Evolutionary conservation across 805 yeast species (phyloP).

Genomic region (Cyberlindnera xylosilytica): DNA sequence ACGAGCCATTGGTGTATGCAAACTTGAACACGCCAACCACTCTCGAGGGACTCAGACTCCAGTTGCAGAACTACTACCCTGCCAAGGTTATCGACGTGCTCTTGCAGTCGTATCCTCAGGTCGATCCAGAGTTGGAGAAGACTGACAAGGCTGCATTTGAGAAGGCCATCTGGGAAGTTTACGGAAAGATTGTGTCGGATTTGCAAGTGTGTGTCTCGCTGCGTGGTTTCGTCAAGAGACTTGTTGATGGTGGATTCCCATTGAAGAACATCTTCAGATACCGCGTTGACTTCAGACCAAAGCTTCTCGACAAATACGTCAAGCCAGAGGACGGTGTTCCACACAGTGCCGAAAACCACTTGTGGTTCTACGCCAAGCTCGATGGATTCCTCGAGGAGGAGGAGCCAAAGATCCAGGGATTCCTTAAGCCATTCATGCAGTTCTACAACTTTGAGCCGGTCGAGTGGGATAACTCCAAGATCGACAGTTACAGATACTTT

Average conservation of each 20-base stretch:
- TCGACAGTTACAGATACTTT: slow-evolving; percentile 30
- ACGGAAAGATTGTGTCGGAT: slow-evolving; percentile 37
- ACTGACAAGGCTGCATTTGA: slow-evolving; percentile 18
- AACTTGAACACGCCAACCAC: slow-evolving; percentile 33
- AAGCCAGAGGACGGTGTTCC: slow-evolving; percentile 15
- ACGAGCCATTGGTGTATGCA: slow-evolving; percentile 32
- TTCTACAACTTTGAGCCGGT: slow-evolving; percentile 28
- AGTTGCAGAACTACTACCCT: slow-evolving; percentile 29
- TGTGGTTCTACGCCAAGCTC: slow-evolving; percentile 18
- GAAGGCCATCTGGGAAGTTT: slow-evolving; percentile 23
- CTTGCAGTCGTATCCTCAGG: slow-evolving; percentile 24
- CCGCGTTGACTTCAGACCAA: slow-evolving; percentile 30
- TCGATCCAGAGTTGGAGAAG: slow-evolving; percentile 14
- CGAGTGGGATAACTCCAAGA: slow-evolving; percentile 16
- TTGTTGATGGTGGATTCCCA: slow-evolving; percentile 26
- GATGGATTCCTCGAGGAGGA: slow-evolving; percentile 26
- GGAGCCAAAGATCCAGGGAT: slow-evolving; percentile 27
- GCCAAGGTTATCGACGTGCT: slow-evolving; percentile 24
- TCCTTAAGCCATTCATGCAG: slow-evolving; percentile 32
- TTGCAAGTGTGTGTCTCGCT: slow-evolving; percentile 37
- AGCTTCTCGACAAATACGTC: slow-evolving; percentile 23
- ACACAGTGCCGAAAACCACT: slow-evolving; percentile 13
- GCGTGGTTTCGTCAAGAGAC: slow-evolving; percentile 32
- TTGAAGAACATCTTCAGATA: slow-evolving; percentile 28
- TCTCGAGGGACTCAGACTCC: slow-evolving; percentile 27